A percentile compares a stretch with the other conserved stretches of the same genome.
phyloP scores from a whole-genome alignment of 495 filamentous ascomycete species.

The Podospora fimiseda region DNA sequence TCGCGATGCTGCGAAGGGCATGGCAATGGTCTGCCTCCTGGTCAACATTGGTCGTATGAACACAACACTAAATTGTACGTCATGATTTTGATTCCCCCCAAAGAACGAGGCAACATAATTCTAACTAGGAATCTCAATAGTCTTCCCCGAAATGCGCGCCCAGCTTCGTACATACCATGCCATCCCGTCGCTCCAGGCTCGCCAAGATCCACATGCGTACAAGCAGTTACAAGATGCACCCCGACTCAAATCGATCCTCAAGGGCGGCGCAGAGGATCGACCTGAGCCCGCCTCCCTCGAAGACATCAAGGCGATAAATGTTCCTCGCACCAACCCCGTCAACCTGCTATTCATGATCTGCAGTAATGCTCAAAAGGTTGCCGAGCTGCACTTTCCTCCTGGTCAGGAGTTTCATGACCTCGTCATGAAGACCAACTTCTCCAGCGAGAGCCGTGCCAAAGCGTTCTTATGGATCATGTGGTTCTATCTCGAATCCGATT shows the following conservation, averaged over 20 bases:
- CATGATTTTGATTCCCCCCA: neutral
- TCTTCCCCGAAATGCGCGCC: conserved; percentile 99
- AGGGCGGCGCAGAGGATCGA: conserved; percentile 92
- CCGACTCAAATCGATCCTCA: conserved; percentile 91
- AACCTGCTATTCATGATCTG: conserved; percentile 95
- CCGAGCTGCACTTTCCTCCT: conserved; percentile 83
- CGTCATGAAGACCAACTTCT: conserved; percentile 80
- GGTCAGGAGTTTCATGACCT: conserved; percentile 91
- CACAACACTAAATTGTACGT: conserved; percentile 91
- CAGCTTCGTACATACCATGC: conserved; percentile 97
- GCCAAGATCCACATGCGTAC: conserved; percentile 91
- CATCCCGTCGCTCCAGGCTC: conserved; percentile 90
- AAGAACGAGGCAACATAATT: neutral
- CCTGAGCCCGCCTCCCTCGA: conserved; percentile 79
- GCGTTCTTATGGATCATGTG: conserved; percentile 98
- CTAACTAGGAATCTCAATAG: conserved; percentile 57
- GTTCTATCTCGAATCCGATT: conserved; percentile 98
- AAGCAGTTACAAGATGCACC: conserved; percentile 98
- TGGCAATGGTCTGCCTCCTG: conserved; percentile 98
- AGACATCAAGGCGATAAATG: conserved; percentile 58
- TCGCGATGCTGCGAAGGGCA: conserved; percentile 83
- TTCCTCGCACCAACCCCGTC: conserved; percentile 92
- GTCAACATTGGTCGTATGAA: conserved; percentile 99
- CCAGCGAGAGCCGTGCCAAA: conserved; percentile 73
- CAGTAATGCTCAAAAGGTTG: conserved; percentile 83